Evolutionary conservation across 352 stramenopile species (phyloP), one percentile per base, ranked within the genome.

Genomic region (Phytopythium helicoides): DNA sequence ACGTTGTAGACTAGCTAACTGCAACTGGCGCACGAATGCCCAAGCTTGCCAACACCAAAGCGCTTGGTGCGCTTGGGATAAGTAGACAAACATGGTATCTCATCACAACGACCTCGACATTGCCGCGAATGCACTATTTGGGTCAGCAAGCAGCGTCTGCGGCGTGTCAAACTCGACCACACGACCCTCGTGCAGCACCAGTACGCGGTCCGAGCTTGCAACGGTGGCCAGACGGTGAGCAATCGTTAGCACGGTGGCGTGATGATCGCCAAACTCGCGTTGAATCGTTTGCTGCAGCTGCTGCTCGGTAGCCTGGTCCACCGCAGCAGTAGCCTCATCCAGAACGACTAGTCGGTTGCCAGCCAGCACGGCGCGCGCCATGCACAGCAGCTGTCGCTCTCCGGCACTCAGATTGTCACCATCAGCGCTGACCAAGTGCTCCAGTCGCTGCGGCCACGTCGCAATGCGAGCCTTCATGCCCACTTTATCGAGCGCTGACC

Each of bases 361-460:
- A 18, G 25, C 54, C 6, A 98, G 58, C 91, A 98, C n/a, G n/a
- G n/a, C n/a, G n/a, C n/a, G n/a, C n/a, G n/a, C n/a, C n/a, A n/a
- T n/a, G n/a, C n/a, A n/a, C 15, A 99, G 63, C 34, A 99, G 75
- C 69, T 98, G 95, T 1, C 94, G 68, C 70, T 99, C 89, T 9
- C 96, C 96, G 16, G 97, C 88, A 52, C 63, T 90, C 38, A 97
- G 96, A 65, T 98, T 99, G 19, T 71, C 73, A 23, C 96, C 96
- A 37, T 89, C 89, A 12, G 19, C 39, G 39, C 6, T 22, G 6
- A 46, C 10, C 2, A 28, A 9, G 9, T 46, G 39, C 39, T 28
- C 9, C 39, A 58, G 38, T 23, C 60, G 72, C 22, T 19, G 23
- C 21, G 60, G 28, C 42, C 44, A n/a, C 1, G 16, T 21, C 7